Evolutionary conservation across 306 rosid genomes (phyloP), one percentile per base, ranked within the genome.

Genomic region (Inga oerstediana): DNA sequence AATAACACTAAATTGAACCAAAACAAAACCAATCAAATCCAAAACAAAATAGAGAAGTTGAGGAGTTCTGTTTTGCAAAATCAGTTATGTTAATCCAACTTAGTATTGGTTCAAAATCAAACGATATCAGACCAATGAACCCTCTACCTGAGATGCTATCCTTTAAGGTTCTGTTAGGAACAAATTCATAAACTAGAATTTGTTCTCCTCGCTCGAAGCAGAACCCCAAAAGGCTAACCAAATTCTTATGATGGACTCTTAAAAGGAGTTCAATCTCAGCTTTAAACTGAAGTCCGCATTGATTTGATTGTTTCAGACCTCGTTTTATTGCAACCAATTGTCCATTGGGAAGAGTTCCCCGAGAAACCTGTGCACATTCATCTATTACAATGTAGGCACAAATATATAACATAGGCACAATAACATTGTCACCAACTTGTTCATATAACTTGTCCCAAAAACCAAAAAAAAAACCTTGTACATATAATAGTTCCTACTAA

Each of bases 251-350:
- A 41, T 90, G 93, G 69, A 88, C 93, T 54, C 93, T 86, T 34
- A 91, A 90, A 30, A 90, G 88, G 43, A 90, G 89, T 80, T 88
- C 93, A 75, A 90, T 88, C 84, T 90, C 93, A 20, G 84, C 84
- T 76, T 77, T 90, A 82, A 90, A 90, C 83, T 90, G 88, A 22
- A 54, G 45, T 1, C 56, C 87, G 6, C 89, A 89, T 69, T 85
- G 91, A 85, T 51, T 73, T 13, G 93, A 87, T 74, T 82, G 87
- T 51, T 20, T 78, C 44, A 51, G 74, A 58, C 90, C 80, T 88
- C 91, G 74, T 79, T 90, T 90, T 61, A 90, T 75, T 43, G 93
- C 93, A 17, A 90, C 73, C 58, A 64, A n/a, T 48, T 81, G 82
- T 8, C 93, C 93, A 0, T 75, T 58, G 9, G 88, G 89, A 65